Base-by-base conservation (phyloP, 768 basidiomycete species). In the Mycena albidolilacea region DNA sequence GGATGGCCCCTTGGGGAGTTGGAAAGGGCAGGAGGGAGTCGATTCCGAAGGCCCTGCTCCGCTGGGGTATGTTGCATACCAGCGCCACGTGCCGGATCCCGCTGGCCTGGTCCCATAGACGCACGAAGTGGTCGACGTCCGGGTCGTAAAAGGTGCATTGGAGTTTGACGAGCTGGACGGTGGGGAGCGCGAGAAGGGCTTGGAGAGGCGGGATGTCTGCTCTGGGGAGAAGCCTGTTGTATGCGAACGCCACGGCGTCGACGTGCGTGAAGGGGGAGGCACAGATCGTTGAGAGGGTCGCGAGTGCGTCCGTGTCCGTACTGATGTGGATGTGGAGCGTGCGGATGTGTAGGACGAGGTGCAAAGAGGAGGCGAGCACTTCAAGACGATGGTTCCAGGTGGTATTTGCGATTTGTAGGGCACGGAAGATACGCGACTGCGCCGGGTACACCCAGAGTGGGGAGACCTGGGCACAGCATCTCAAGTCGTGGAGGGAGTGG, bases 401-500 rank as follows among this genome's bases (percentile, higher is more conserved):
- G 14, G 1, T 5, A 39, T 19, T 8, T 14, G 35, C 15, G 30
- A 59, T 11, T 7, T 37, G 7, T n/a, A 38, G 58, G 10, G 58
- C 38, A 39, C 58, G 15, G 58, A 59, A 59, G n/a, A 59, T 37
- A n/a, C 39, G 58, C 15, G 58, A 59, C 38, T 59, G 58, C 7
- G 58, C 58, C n/a, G 58, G 14, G 9, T 59, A 41, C 37, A 59
- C 58, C 58, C 58, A 59, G n/a, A 39, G 39, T 10, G 38, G 58
- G 17, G 58, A 37, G n/a, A 59, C 58, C 38, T 39, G n/a, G 7
- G 58, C 58, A 10, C 58, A 59, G 38, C 38, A 12, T 41, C 19
- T 39, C 58, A 59, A 41, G 35, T 19, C 35, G 58, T 14, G 38
- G 19, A 17, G 38, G 2, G 38, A 59, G 38, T n/a, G 17, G 19